These are phyloP conservation scores for Dysphania ambrosioides DNA, from an alignment of 148 eudicot genomes.

Conservation along the genomic window DNA sequence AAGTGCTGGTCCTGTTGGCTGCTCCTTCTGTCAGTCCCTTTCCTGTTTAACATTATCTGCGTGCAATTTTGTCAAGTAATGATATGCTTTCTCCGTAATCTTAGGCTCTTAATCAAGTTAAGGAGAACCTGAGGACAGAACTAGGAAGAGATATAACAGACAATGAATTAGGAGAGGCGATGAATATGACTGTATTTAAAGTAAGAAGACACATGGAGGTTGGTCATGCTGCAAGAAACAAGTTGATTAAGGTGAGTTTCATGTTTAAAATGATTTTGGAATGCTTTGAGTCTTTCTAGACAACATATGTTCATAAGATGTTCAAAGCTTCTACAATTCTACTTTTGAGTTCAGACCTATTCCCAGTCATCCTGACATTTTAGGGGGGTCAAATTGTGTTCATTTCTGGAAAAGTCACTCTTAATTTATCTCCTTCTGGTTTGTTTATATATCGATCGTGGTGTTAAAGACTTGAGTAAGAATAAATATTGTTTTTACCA, in stretches of 20 bases:
- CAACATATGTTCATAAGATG: not conserved
- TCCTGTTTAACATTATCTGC: not conserved
- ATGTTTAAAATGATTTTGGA: not conserved
- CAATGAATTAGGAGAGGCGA: conserved; percentile 63
- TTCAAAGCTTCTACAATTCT: not conserved
- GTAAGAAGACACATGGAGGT: conserved; percentile 53
- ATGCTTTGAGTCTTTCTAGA: not conserved
- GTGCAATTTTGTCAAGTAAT: not conserved
- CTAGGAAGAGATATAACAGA: conserved; percentile 73
- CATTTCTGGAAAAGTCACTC: not conserved
- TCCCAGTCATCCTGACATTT: not conserved
- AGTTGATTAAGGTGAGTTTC: conserved; percentile 72
- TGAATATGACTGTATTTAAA: conserved; percentile 48
- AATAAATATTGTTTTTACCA: not conserved
- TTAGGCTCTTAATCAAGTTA: conserved; percentile 57
- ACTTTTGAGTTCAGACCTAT: not conserved
- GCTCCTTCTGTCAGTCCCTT: not conserved
- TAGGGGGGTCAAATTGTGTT: not conserved
- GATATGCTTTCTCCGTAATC: not conserved
- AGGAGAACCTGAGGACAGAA: conserved; percentile 55
- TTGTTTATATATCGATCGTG: not conserved
- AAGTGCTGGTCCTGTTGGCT: not conserved
- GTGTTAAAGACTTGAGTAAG: not conserved
- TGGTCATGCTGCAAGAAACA: conserved; percentile 87
- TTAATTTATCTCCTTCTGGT: too few relatives aligned